Evolutionary conservation across 2,329 filamentous ascomycete genomes (phyloP).

Genomic region (Talaromyces sp.): DNA sequence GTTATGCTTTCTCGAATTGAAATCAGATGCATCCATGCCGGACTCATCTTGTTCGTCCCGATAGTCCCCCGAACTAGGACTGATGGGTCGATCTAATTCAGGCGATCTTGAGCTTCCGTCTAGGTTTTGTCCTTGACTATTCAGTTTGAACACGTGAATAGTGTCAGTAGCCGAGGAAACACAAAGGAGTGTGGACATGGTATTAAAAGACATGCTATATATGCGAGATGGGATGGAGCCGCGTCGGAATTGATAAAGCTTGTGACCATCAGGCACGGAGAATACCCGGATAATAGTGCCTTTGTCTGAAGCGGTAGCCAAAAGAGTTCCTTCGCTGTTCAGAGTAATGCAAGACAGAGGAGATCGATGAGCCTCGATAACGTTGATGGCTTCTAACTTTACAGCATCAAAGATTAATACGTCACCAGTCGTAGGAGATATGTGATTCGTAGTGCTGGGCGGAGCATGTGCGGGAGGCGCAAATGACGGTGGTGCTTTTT

Average conservation of each 20-base stretch:
- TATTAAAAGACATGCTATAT: conserved; percentile 98
- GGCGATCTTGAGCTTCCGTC: conserved; percentile 29
- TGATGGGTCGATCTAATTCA: conserved; percentile 28
- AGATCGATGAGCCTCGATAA: conserved; percentile 90
- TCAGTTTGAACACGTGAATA: conserved; percentile 89
- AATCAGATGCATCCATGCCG: conserved; percentile 32
- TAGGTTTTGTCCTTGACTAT: conserved; percentile 35
- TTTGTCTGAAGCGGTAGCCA: conserved; percentile 95
- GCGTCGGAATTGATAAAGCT: conserved; percentile 91
- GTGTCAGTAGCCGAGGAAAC: conserved; percentile 96
- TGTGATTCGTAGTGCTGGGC: conserved; percentile 63
- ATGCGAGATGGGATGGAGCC: conserved; percentile 95
- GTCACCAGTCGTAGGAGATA: conserved; percentile 82
- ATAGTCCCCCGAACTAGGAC: conserved; percentile 28
- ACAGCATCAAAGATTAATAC: conserved; percentile 89
- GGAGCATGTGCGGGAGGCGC: conserved; percentile 76
- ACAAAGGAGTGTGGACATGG: conserved; percentile 85
- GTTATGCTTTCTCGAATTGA: conserved; percentile 50
- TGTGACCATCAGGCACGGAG: conserved; percentile 82
- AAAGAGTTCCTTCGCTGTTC: conserved; percentile 84
- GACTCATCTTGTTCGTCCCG: conserved; percentile 29
- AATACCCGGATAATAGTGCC: conserved; percentile 97
- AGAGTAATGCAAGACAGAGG: conserved; percentile 86
- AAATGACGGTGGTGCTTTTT: conserved; percentile 54
- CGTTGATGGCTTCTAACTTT: conserved; percentile 87